Evolutionary conservation across 2,329 filamentous ascomycete genomes (phyloP), one percentile per base, ranked within the genome.

Genomic region (Aureobasidium pullulans): DNA sequence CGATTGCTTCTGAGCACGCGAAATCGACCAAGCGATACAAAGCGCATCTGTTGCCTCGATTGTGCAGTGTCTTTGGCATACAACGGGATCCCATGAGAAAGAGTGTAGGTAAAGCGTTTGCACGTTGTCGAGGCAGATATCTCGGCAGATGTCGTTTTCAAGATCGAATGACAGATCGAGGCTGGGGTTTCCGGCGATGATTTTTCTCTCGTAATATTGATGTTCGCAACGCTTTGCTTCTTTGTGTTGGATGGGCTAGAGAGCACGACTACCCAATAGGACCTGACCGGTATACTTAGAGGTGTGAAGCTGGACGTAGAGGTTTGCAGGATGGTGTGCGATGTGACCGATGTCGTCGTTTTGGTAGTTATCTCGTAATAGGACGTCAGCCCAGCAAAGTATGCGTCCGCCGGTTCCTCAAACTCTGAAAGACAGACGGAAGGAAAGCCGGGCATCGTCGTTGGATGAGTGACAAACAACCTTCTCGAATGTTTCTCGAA

Each of bases 351-450:
- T 44, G 40, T 57, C 42, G 52, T 57, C 42, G 52, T 46, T 57
- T n/a, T 46, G 52, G 15, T 50, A 46, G 19, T 11, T 57, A 23
- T 57, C 40, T 44, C 52, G 52, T 57, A 57, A 57, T 57, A 54
- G 50, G 37, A 54, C 50, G 50, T 54, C 50, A 54, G 50, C 50
- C 50, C 50, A 54, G 50, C 28, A 54, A 54, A 54, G 50, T 43
- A 32, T 54, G 39, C 50, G 29, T 32, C 37, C 37, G 49, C 49
- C 23, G 28, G 28, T 7, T 40, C 23, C 49, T 23, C 40, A 13
- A 34, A 15, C 11, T 43, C 13, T 54, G 28, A 16, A 10, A 40
- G 28, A 42, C 40, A 40, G 42, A 23, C 42, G 31, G 40, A 23
- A 29, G 52, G 32, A 46, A 57, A 16, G 10, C 15, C 40, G 29